A percentile compares a stretch with the other conserved stretches of the same genome.
phyloP scores from a whole-genome alignment of 495 filamentous ascomycete species.

The Haplographium delicatum region DNA sequence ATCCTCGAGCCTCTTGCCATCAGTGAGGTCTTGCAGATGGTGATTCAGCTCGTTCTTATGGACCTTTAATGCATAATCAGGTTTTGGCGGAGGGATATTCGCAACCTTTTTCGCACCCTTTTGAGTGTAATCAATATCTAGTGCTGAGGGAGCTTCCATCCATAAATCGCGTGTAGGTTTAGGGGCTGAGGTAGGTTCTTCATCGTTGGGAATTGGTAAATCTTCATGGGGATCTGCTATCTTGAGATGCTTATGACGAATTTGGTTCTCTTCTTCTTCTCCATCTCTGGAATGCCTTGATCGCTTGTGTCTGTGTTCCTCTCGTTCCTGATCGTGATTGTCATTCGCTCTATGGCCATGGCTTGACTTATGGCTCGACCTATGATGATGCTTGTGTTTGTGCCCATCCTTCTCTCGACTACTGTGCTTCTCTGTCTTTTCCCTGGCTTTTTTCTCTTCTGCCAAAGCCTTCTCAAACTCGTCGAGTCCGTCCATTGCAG shows the following conservation, averaged over 20 bases:
- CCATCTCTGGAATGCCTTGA: slow-evolving; percentile 37
- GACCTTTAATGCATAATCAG: slow-evolving; percentile 69
- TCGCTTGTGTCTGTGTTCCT: slow-evolving; percentile 37
- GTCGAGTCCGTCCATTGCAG: slow-evolving; percentile 27
- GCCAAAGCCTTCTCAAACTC: slow-evolving; percentile 45
- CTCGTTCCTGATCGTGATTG: slow-evolving; percentile 28
- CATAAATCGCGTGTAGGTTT: slow-evolving; percentile 67
- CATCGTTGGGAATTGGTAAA: slow-evolving; percentile 40
- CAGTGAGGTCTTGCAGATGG: slow-evolving; percentile 58
- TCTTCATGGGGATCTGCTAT: slow-evolving; percentile 42
- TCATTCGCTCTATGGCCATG: no score
- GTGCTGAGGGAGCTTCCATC: slow-evolving; percentile 83
- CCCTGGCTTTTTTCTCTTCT: slow-evolving; percentile 45
- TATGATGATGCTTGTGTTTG: slow-evolving; percentile 33
- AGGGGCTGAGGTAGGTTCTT: slow-evolving; percentile 30
- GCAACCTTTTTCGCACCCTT: slow-evolving; percentile 49
- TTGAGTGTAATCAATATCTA: slow-evolving; percentile 83
- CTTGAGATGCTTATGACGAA: slow-evolving; percentile 34
- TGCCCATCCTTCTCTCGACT: slow-evolving; percentile 40
- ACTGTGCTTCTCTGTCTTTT: slow-evolving; percentile 35
- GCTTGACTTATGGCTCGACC: slow-evolving; percentile 35
- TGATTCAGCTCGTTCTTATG: slow-evolving; percentile 78
- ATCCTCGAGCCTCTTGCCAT: slow-evolving; percentile 45
- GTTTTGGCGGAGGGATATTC: slow-evolving; percentile 45
- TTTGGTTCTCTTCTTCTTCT: slow-evolving; percentile 29